Percentiles rank a stretch among this genome's conserved stretches.
Evolutionary conservation across 805 yeast genomes (phyloP).

Genomic region (Pichia californica): DNA sequence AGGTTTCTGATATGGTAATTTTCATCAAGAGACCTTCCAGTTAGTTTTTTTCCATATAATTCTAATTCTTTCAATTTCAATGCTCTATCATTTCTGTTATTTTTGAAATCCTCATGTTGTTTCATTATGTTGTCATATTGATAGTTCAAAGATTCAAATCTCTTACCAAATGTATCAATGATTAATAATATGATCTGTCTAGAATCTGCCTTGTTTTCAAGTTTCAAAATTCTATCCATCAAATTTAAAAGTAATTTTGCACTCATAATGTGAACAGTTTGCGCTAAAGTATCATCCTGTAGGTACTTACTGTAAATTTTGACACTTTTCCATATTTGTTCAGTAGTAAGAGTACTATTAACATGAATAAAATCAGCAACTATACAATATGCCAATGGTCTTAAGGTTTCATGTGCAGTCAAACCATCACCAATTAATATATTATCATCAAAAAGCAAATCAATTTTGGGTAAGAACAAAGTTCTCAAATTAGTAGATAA

Average conservation of each 20-base stretch:
- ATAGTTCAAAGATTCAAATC: conserved; percentile 70
- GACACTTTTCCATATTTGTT: conserved; percentile 84
- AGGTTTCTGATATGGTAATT: conserved; percentile 7
- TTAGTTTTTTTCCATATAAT: conserved; percentile 33
- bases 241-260: conserved; percentile 83
- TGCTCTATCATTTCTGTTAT: conserved; percentile 36
- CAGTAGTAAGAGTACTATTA: conserved; percentile 71
- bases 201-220: conserved; percentile 76
- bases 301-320: conserved; percentile 72
- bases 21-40: conserved; percentile 20
- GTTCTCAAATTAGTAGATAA: conserved; percentile 80
- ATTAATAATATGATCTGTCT: conserved; percentile 80
- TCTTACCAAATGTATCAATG: conserved; percentile 78
- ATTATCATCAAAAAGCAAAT: conserved; percentile 75
- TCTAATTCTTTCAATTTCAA: conserved; percentile 33
- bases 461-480: conserved; percentile 79
- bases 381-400: conserved; percentile 91
- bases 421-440: conserved; percentile 89
- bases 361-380: conserved; percentile 96
- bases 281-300: conserved; percentile 73
- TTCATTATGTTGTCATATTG: conserved; percentile 61
- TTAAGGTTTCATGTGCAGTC: conserved; percentile 80
- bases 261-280: conserved; percentile 94
- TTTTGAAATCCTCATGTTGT: conserved; percentile 50
- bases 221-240: conserved; percentile 78